Evolutionary conservation across 1,139 yeast species (phyloP), one percentile per base, ranked within the genome.

Genomic region (Blastobotrys indianensis): DNA sequence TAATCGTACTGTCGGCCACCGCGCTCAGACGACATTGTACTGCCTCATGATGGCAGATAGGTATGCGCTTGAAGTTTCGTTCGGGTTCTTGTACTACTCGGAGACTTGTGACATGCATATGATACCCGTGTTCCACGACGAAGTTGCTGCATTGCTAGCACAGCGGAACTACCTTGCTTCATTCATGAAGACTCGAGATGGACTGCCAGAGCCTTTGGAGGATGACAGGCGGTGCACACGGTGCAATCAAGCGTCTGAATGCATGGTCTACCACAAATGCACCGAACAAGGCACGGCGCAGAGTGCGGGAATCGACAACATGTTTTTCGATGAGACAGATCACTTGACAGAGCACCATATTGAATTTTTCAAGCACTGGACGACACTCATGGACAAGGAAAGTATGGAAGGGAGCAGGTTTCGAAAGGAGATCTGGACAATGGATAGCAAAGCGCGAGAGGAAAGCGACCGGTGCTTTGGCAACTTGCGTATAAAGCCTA

Each of bases 11-110:
- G 62, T 82, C 10, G 67, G 83, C 3, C 97, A 92, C 62, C 79
- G 84, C 40, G 96, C 95, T 0, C 99, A 92, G 61, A 85, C 94
- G 0, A 74, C 90, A 0, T 69, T 94, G n/a, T 92, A 92, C 62
- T 81, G 95, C 0, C 66, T 92, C 15, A 67, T 92, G 50, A 74
- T 88, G 57, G 79, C 80, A 44, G 97, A 92, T 54, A 69, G 94
- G 34, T 92, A 92, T 60, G 82, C 79, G 32, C 64, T 82, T 45
- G 81, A 82, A 34, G 75, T 85, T 2, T 70, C 74, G 9, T 77
- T 80, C 47, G 86, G 83, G 44, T 65, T 88, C 37, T 67, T 92
- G 37, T 85, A 84, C 15, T 92, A 90, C 62, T 80, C 95, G 0
- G 82, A 80, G 51, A 73, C 75, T 32, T 72, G 74, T 41, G 70